phyloP scores from a whole-genome alignment of 352 stramenopile species.

The Globisporangium echinulatum region DNA sequence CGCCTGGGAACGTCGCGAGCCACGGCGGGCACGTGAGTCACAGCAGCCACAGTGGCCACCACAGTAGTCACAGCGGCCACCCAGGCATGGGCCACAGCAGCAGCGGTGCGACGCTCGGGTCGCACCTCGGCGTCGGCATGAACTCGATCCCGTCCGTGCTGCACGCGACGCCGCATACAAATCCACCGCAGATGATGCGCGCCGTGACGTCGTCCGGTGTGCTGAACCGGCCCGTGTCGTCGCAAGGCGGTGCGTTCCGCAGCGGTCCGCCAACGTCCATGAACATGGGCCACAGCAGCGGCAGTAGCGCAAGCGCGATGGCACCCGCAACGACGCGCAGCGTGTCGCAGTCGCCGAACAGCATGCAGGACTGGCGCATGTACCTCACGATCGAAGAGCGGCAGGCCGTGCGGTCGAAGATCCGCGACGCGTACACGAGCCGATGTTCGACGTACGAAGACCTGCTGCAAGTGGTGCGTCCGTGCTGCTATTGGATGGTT shows the following conservation, averaged over 20 bases:
- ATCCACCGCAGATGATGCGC: conserved; percentile 78
- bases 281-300: conserved; percentile 8
- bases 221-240: conserved; percentile 54
- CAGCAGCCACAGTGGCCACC: conserved; percentile 21
- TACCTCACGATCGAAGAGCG: conserved; percentile 89
- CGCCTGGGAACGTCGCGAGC: conserved; percentile 19
- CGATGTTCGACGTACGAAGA: conserved; percentile 84
- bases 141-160: conserved; percentile 79
- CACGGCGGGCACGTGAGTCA: conserved; percentile 16
- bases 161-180: conserved; percentile 57
- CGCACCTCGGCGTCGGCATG: conserved; percentile 54
- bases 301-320: conserved; percentile 14
- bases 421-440: conserved; percentile 80
- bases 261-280: conserved; percentile 11
- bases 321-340: conserved; percentile 37
- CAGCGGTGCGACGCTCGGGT: conserved; percentile 7
- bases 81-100: conserved; percentile 22
- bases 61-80: conserved; percentile 7
- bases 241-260: conserved; percentile 19
- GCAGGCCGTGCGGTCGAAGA: conserved; percentile 83
- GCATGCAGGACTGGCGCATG: conserved; percentile 86
- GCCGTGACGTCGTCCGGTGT: conserved; percentile 78
- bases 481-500: not conserved
- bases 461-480: conserved; percentile 80
- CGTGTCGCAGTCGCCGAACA: conserved; percentile 45